Evolutionary conservation across 768 basidiomycete genomes (phyloP), one percentile per base, ranked within the genome.

Genomic region (Termitomyces bulborhizus): DNA sequence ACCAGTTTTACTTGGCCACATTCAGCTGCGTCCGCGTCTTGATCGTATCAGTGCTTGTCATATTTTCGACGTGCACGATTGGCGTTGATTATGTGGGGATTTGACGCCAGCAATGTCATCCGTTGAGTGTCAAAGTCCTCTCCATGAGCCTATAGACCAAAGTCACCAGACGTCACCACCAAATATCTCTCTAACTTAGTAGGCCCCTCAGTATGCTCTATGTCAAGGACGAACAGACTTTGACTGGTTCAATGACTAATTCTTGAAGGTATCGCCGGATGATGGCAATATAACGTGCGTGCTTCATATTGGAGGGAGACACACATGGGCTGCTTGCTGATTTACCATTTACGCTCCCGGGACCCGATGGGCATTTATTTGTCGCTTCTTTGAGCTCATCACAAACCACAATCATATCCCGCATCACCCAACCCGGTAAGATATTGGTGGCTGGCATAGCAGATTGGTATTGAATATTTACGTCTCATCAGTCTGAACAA

Each of bases 91-190:
- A 36, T 57, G 46, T 49, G 51, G 46, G 51, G 32, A 8, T 53
- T 57, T 32, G 56, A 53, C n/a, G 24, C 53, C 3, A 49, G 46
- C n/a, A 53, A 53, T n/a, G 53, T 57, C 52, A 31, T 53, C 18
- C 56, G 15, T 44, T 29, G 37, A n/a, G 26, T 40, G 24, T 4
- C 46, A 53, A 40, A 48, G 36, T 3, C 48, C 52, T 13, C 53
- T 57, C 16, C 16, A 43, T 57, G 8, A 18, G 12, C 21, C 29
- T 54, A 44, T 24, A 21, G 21, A 21, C 21, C 21, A 1, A 21
- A 21, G 21, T 21, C 1, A 21, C 21, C 42, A 12, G 13, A 53
- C 3, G 4, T 37, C 53, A 2, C 18, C 16, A 21, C 2, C 21
- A 21, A 21, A 21, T 21, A 21, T 39, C n/a, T 39, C n/a, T 57